These are phyloP conservation scores for Globisporangium polare DNA, from an alignment of 352 stramenopile species.

Conservation along the genomic window DNA sequence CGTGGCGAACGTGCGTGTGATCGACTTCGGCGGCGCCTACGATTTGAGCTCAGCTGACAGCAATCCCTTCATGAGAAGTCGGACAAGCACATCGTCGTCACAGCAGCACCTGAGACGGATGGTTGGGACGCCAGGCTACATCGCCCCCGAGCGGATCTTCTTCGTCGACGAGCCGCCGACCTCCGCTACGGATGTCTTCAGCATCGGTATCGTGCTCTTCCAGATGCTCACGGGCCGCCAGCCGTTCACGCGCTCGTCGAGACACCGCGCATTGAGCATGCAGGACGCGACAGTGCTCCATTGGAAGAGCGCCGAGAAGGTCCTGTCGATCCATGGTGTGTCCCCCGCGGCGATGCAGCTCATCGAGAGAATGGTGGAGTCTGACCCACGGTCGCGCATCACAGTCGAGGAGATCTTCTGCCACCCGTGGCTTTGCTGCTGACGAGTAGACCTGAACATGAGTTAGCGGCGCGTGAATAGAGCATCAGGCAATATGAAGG, in stretches of 20 bases:
- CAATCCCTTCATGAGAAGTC: background rate
- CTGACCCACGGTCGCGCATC: slow-evolving; percentile 31
- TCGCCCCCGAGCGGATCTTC: slow-evolving; percentile 51
- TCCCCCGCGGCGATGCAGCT: slow-evolving; percentile 27
- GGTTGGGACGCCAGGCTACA: slow-evolving; percentile 61
- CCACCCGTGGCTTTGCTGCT: slow-evolving; percentile 21
- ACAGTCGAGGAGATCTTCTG: slow-evolving; percentile 28
- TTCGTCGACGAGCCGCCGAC: slow-evolving; percentile 31
- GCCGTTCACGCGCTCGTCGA: slow-evolving; percentile 30
- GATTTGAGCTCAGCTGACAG: slow-evolving; percentile 19
- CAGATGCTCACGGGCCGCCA: slow-evolving; percentile 57
- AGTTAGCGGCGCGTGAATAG: background rate
- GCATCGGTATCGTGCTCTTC: slow-evolving; percentile 54
- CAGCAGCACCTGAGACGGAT: background rate
- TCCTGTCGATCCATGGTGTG: slow-evolving; percentile 26
- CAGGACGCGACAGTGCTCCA: slow-evolving; percentile 39
- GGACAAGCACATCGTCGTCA: background rate
- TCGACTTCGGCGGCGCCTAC: slow-evolving; percentile 63
- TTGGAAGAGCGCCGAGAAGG: slow-evolving; percentile 30
- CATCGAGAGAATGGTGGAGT: slow-evolving; percentile 35
- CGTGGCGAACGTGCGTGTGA: slow-evolving; percentile 30
- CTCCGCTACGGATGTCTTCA: slow-evolving; percentile 50
- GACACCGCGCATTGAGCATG: slow-evolving; percentile 28
- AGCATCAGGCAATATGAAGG: no score
- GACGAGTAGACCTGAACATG: background rate